Evolutionary conservation across 768 basidiomycete genomes (phyloP), one percentile per base, ranked within the genome.

Genomic region (Leccinum pellstonianum): DNA sequence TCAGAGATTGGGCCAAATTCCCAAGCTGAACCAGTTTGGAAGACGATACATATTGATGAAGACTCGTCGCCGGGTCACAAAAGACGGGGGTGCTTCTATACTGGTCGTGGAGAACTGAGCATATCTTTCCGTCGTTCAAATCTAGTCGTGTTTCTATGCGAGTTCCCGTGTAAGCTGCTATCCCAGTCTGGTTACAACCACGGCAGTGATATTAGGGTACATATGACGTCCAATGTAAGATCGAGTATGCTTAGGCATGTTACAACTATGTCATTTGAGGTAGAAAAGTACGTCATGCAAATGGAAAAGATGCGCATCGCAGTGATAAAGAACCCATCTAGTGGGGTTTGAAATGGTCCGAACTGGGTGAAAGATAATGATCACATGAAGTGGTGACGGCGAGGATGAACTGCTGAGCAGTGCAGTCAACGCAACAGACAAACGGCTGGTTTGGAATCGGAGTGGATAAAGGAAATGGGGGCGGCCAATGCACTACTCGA

Each of bases 31-130:
- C 21, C 80, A 80, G 11, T 81, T 87, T 54, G 86, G 87, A 4
- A 80, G 88, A 12, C 74, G 82, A 0, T 86, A 85, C 57, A 60
- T 88, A 12, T 57, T 87, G 21, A 77, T 87, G 67, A 86, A 86
- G 68, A 87, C 86, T 0, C 76, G 88, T 27, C 79, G 77, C 50
- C 76, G 88, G 14, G 76, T 89, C 27, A 89, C 88, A 0, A 70
- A 70, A 10, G 87, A 89, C 64, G 87, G 88, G 15, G 87, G 87
- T 17, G 82, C 82, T 0, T 88, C 87, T 0, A 67, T 86, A 31
- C 77, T 86, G 37, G 76, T 70, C 2, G 61, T 72, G 52, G 68
- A 66, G 15, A 55, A 65, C 35, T 69, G 54, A 59, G 31, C 17
- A 23, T 17, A 7, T 2, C 5, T 10, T 5, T 58, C 47, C 9